Evolutionary conservation across 371 early-diverging fungal species (phyloP), one percentile per base, ranked within the genome.

Genomic region (Syncephalis plumigaleata): DNA sequence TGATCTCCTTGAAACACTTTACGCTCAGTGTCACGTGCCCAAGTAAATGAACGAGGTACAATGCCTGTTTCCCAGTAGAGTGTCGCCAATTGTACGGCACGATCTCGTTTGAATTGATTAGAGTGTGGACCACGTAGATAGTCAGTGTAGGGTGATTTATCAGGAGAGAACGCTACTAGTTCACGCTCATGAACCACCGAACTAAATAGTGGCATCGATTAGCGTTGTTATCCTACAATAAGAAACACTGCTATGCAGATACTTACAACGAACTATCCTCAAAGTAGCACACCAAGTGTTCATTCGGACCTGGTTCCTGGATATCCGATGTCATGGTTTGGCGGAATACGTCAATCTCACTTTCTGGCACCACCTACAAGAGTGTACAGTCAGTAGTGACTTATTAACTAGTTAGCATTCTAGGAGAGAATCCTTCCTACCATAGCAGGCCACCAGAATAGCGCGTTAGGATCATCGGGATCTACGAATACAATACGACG

Each of bases 371-470:
- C 24, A 77, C 73, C 72, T 66, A 42, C 9, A 27, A 21, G 24
- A 22, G 5, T 2, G 13, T 17, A 18, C 25, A 47, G 27, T 7
- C 26, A 4, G 15, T 7, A n/a, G n/a, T n/a, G n/a, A n/a, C n/a
- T n/a, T n/a, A n/a, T n/a, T n/a, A n/a, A n/a, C n/a, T n/a, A n/a
- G n/a, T n/a, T n/a, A n/a, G n/a, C n/a, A n/a, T n/a, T n/a, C n/a
- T n/a, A n/a, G n/a, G n/a, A n/a, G n/a, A n/a, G n/a, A n/a, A n/a
- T n/a, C n/a, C n/a, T n/a, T n/a, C 53, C 37, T 44, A 62, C 68
- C 64, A 77, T 65, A 39, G 74, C 78, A 0, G 78, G 75, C 78
- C 78, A 77, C 78, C 78, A 77, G 53, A 67, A 70, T 16, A 70
- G 67, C 1, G 67, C 67, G 15, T 57, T 50, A 1, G 60, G 39